Percentiles rank a stretch among this genome's conserved stretches.
These are phyloP conservation scores for Fraxinus ornus DNA, from an alignment of 305 asterid species.

Conservation along the genomic window DNA sequence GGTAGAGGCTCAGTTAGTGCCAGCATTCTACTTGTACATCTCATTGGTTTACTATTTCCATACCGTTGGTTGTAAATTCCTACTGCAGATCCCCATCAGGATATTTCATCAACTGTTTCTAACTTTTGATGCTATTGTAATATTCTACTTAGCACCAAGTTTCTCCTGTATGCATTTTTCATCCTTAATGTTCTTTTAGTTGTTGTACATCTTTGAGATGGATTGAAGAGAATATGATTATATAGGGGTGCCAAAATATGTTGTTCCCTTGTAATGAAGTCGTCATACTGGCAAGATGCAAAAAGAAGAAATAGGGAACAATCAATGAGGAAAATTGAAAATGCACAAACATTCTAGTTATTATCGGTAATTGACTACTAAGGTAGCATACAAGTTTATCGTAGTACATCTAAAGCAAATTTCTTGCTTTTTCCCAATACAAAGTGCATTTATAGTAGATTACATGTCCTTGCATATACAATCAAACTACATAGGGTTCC, in stretches of 20 bases:
- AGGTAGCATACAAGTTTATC: neutral
- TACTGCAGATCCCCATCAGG: conserved; percentile 28
- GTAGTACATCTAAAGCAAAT: conserved; percentile 18
- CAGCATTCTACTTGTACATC: conserved; percentile 30
- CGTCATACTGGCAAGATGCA: neutral
- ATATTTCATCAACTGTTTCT: conserved; percentile 14
- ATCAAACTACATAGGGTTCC: neutral
- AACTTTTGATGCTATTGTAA: conserved; percentile 26
- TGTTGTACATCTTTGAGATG: neutral
- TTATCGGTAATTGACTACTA: neutral
- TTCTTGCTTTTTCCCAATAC: conserved; percentile 3
- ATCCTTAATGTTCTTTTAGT: neutral
- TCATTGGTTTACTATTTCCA: conserved; percentile 27
- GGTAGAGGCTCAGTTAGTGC: conserved; percentile 29
- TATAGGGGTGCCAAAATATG: neutral
- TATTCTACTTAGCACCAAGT: neutral
- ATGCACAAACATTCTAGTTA: neutral
- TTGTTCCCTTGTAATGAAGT: neutral
- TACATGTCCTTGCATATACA: conserved; percentile 9
- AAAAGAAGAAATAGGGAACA: neutral
- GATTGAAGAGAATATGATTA: neutral
- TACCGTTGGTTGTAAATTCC: conserved; percentile 41
- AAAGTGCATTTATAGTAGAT: conserved; percentile 9
- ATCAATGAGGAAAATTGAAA: neutral
- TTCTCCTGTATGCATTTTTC: neutral